Evolutionary conservation across 1,284 basidiomycete genomes (phyloP).

Genomic region (Boletus semigastroideus): DNA sequence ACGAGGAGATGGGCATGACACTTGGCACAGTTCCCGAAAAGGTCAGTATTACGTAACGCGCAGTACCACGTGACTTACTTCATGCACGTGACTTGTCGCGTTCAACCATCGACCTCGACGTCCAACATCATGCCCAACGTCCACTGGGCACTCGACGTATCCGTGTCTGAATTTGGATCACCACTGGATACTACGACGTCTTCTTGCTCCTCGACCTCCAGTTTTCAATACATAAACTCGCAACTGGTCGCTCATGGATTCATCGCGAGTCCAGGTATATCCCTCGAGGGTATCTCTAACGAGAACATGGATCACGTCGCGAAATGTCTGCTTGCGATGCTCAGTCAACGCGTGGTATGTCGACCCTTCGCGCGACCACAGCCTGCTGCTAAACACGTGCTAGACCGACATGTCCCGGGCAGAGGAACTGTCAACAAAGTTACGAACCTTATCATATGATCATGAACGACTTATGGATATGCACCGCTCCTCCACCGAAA

Average conservation of each 20-base stretch:
- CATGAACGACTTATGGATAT: constrained; percentile 73
- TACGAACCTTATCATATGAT: constrained; percentile 81
- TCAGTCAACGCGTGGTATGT: constrained; percentile 78
- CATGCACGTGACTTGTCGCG: constrained; percentile 33
- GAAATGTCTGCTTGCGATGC: constrained; percentile 76
- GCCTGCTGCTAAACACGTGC: constrained; percentile 3
- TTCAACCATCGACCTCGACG: constrained; percentile 20
- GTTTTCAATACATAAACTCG: constrained; percentile 38
- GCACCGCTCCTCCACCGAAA: constrained; percentile 55
- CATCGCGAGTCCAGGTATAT: constrained; percentile 56
- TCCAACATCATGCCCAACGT: constrained; percentile 29
- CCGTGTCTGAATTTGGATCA: constrained; percentile 42
- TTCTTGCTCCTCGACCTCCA: constrained; percentile 49
- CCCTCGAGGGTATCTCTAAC: constrained; percentile 44
- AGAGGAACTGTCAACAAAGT: constrained; percentile 73
- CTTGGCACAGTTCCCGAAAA: neutral
- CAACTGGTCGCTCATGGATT: constrained; percentile 62
- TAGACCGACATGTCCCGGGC: constrained; percentile 82
- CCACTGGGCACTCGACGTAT: constrained; percentile 45
- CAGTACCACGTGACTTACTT: constrained; percentile 25
- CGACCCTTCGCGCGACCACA: neutral
- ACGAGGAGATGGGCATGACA: constrained; percentile 1
- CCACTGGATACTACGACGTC: constrained; percentile 41
- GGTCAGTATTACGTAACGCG: constrained; percentile 29
- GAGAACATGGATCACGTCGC: constrained; percentile 65